A percentile compares a stretch with the other conserved stretches of the same genome.
Conservation (phyloP, 78 protist genomes). For the Tieghemostelium lacteum region DNA sequence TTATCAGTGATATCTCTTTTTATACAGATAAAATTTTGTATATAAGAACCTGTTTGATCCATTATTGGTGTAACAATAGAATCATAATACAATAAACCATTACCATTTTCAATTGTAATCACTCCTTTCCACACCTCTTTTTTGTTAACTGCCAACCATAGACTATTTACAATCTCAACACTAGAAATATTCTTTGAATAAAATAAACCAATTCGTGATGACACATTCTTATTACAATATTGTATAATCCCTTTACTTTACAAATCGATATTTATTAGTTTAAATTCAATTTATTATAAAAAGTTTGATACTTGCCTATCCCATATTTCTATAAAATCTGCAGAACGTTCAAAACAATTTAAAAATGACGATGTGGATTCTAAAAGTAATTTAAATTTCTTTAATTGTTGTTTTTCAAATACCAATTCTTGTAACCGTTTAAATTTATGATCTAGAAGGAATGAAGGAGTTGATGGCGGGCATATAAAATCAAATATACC, state of each 20-base stretch:
- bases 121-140: slow-evolving; percentile 57
- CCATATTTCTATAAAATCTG: slow-evolving; percentile 65
- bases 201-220: slow-evolving; percentile 16
- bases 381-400: background rate
- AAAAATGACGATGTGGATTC: slow-evolving; percentile 37
- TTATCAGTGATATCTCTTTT: slow-evolving; percentile 59
- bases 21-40: slow-evolving; percentile 29
- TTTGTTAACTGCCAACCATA: slow-evolving; percentile 57
- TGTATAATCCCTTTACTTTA: slow-evolving; percentile 42
- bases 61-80: slow-evolving; percentile 26
- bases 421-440: slow-evolving; percentile 30
- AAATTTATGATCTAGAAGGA: slow-evolving; percentile 28
- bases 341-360: slow-evolving; percentile 38
- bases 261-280: background rate
- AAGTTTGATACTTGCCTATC: slow-evolving; percentile 11
- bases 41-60: slow-evolving; percentile 17
- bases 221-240: slow-evolving; percentile 25
- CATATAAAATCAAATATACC: slow-evolving; percentile 62
- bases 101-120: slow-evolving; percentile 14
- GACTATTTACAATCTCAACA: slow-evolving; percentile 37
- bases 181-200: slow-evolving; percentile 37
- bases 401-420: background rate
- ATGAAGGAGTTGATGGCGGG: slow-evolving; percentile 33
- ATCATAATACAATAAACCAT: slow-evolving; percentile 33
- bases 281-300: background rate